Conservation (phyloP, 2,329 filamentous ascomycete genomes). For the Seiridium cupressi region DNA sequence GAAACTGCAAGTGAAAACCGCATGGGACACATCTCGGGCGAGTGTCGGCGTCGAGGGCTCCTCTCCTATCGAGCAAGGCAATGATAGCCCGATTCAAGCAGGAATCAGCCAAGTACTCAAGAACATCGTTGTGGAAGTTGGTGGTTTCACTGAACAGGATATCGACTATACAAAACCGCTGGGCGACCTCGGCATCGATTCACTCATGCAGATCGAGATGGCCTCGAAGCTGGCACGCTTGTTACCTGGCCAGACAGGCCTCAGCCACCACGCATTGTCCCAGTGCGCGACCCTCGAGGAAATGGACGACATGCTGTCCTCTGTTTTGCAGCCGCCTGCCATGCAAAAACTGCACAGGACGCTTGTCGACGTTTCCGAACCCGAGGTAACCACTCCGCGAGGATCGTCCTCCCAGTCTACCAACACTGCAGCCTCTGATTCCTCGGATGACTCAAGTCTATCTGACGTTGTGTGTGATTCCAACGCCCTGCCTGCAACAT, state of each 20-base stretch:
- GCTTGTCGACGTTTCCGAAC: not conserved
- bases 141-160: conserved; percentile 5
- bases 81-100: not conserved
- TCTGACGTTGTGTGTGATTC: not conserved
- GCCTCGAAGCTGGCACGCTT: conserved; percentile 1
- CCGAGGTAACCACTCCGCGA: not conserved
- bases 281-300: conserved; percentile 4
- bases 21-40: not conserved
- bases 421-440: not conserved
- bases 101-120: not conserved
- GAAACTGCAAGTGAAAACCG: not conserved
- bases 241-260: conserved; percentile 6
- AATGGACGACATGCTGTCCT: conserved; percentile 1
- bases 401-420: not conserved
- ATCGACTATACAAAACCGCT: conserved; percentile 7
- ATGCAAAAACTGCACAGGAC: not conserved
- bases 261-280: conserved; percentile 6
- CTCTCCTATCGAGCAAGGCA: not conserved
- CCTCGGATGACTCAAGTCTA: not conserved
- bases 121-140: conserved; percentile 6
- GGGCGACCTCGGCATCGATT: conserved; percentile 8
- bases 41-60: not conserved
- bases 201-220: conserved; percentile 8
- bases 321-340: not conserved
- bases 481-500: not conserved